phyloP scores from a whole-genome alignment of 805 yeast species.

The Kluyveromyces dobzhanskii region DNA sequence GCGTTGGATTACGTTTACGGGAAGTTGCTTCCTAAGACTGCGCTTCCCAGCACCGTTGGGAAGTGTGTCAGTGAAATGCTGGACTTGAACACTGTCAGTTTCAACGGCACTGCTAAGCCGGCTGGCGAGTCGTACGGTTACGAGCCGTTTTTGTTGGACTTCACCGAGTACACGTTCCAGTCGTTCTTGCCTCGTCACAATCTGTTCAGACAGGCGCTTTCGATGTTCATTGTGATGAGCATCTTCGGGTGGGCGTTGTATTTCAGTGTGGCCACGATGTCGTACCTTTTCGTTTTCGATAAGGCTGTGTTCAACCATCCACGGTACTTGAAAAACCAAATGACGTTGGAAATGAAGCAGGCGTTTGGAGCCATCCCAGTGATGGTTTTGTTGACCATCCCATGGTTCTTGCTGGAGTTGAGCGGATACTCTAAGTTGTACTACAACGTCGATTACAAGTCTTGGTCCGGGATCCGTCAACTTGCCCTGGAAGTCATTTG shows the following conservation, averaged over 20 bases:
- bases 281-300: conserved; percentile 76
- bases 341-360: conserved; percentile 70
- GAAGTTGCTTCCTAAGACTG: conserved; percentile 48
- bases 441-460: conserved; percentile 54
- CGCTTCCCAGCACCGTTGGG: conserved; percentile 32
- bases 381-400: conserved; percentile 82
- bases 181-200: conserved; percentile 70
- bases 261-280: conserved; percentile 62
- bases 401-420: conserved; percentile 81
- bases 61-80: conserved; percentile 15
- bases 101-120: conserved; percentile 11
- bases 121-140: conserved; percentile 48
- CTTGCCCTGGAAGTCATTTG: conserved; percentile 59
- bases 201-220: conserved; percentile 57
- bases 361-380: conserved; percentile 78
- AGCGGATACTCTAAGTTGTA: conserved; percentile 79
- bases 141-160: conserved; percentile 49
- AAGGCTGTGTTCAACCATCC: conserved; percentile 91
- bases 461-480: conserved; percentile 45
- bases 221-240: conserved; percentile 61
- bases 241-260: conserved; percentile 85
- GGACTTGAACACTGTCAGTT: conserved; percentile 9
- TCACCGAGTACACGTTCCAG: conserved; percentile 47
- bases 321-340: conserved; percentile 88
- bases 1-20: conserved; percentile 73